A percentile compares a stretch with the other conserved stretches of the same genome.
Conservation (phyloP, 176 grass and related monocot genomes). For the Carex littledalei region DNA sequence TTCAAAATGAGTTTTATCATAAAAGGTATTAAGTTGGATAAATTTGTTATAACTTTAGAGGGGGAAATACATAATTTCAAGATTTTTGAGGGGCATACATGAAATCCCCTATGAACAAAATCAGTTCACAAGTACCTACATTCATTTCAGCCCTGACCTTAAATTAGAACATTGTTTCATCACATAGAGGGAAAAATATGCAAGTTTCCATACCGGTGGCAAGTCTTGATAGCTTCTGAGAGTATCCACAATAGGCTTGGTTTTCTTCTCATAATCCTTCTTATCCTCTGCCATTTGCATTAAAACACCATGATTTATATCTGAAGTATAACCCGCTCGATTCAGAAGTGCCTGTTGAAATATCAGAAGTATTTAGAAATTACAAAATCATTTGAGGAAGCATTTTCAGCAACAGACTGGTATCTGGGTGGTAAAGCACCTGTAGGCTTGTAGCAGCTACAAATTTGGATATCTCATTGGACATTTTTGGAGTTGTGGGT, state of each 20-base stretch:
- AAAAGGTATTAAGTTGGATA: too few relatives aligned
- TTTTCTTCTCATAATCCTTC: constrained; percentile 91
- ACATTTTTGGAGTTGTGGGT: background rate
- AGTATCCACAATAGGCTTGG: constrained; percentile 89
- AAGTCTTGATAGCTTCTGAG: constrained; percentile 98
- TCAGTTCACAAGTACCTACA: constrained; percentile 13
- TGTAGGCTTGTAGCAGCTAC: background rate
- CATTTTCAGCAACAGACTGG: constrained; percentile 9
- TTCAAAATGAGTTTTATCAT: too few relatives aligned
- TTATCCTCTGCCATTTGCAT: constrained; percentile 99
- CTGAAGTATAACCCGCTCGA: constrained; percentile 85
- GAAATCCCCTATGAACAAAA: background rate
- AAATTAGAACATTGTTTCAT: background rate
- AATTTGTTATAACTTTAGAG: too few relatives aligned
- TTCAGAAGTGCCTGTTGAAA: constrained; percentile 73
- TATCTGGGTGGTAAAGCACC: background rate
- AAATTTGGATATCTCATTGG: background rate
- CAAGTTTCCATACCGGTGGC: constrained; percentile 55
- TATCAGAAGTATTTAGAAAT: constrained; percentile 24
- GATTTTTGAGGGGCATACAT: too few relatives aligned
- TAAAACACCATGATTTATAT: constrained; percentile 96
- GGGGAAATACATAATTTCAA: too few relatives aligned
- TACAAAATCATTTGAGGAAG: background rate
- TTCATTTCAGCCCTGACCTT: background rate
- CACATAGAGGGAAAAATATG: background rate